phyloP scores from a whole-genome alignment of 176 grass and related monocot species.

The Eleusine coracana region DNA sequence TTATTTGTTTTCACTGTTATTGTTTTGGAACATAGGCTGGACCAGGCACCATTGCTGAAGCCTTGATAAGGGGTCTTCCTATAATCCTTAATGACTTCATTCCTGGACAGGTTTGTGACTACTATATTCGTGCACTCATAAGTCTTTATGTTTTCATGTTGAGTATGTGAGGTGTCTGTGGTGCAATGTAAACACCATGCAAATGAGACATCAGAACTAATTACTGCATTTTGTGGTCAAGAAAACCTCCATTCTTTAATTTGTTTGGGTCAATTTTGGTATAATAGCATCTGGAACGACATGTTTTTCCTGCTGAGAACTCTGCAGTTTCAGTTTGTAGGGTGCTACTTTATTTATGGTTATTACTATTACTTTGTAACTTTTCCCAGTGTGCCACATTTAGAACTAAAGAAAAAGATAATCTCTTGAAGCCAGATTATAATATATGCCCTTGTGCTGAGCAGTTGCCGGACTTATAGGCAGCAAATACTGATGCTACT shows the following conservation, averaged over 20 bases:
- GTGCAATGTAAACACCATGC: not conserved
- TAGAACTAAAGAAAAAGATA: not conserved
- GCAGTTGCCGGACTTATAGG: not conserved
- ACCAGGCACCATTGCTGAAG: slow-evolving; percentile 98
- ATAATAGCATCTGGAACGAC: not conserved
- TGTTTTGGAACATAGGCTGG: slow-evolving; percentile 68
- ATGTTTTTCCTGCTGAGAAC: slow-evolving; percentile 11
- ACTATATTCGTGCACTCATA: not conserved
- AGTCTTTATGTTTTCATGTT: not conserved
- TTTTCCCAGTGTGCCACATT: not conserved
- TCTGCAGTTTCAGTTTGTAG: not conserved
- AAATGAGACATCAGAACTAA: not conserved
- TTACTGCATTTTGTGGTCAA: not conserved
- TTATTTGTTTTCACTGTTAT: slow-evolving; percentile 12
- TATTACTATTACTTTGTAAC: not conserved
- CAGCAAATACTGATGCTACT: not conserved
- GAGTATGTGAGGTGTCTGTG: not conserved
- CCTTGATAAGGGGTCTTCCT: slow-evolving; percentile 96
- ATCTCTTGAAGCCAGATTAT: not conserved
- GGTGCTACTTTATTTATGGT: not conserved
- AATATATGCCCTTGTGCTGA: not conserved
- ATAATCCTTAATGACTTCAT: slow-evolving; percentile 99
- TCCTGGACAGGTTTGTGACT: slow-evolving; percentile 84
- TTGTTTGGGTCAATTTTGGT: not conserved
- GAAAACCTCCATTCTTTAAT: not conserved